A percentile compares a stretch with the other conserved stretches of the same genome.
Evolutionary conservation across 1,284 basidiomycete genomes (phyloP).

Genomic region (Puccinia horiana): DNA sequence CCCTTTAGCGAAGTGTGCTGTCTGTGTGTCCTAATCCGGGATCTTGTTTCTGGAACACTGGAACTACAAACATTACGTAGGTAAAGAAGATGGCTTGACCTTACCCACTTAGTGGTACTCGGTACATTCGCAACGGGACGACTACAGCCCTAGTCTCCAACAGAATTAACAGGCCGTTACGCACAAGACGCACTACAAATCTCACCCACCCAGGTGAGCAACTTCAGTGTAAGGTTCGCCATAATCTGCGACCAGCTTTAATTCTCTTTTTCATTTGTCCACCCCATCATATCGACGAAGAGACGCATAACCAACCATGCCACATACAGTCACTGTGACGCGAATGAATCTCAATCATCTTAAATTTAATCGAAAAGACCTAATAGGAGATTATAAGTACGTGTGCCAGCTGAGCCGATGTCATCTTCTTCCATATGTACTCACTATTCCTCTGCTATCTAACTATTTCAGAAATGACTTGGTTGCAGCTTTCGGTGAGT

Average conservation of each 20-base stretch:
- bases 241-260: neutral
- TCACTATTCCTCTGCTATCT: neutral
- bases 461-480: constrained; percentile 25
- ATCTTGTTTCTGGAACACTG: neutral
- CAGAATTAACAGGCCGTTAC: neutral
- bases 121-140: neutral
- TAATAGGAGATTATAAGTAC: neutral
- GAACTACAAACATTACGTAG: neutral
- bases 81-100: neutral
- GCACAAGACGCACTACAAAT: neutral
- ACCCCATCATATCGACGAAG: neutral
- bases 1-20: neutral
- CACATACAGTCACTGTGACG: neutral
- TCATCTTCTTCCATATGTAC: neutral
- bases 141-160: neutral
- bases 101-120: neutral
- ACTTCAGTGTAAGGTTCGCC: neutral
- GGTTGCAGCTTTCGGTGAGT: constrained; percentile 39
- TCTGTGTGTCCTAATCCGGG: no score
- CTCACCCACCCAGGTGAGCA: no score
- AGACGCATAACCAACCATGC: neutral
- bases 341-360: constrained; percentile 16
- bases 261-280: neutral
- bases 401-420: neutral
- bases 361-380: constrained; percentile 9